Evolutionary conservation across 768 basidiomycete genomes (phyloP).

Genomic region (Russula dissimulans): DNA sequence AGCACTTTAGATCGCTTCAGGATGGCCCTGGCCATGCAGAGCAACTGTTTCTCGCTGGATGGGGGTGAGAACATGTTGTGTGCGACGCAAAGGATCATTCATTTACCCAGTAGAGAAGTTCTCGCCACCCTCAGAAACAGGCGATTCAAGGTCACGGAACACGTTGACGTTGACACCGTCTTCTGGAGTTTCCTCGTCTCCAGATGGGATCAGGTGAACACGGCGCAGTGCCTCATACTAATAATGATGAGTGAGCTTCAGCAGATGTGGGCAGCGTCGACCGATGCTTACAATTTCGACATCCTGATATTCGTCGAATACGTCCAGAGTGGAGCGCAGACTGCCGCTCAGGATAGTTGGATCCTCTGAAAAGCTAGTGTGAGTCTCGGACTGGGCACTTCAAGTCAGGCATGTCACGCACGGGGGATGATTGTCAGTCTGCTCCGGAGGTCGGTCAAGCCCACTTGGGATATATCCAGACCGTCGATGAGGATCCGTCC

Average conservation of each 20-base stretch:
- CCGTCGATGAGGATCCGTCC: constrained; percentile 70
- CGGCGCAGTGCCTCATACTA: constrained; percentile 80
- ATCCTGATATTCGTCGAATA: constrained; percentile 81
- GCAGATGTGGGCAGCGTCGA: neutral
- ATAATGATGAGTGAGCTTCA: neutral
- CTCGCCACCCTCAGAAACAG: constrained; percentile 77
- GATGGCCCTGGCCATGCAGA: constrained; percentile 85
- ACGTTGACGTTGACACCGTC: constrained; percentile 59
- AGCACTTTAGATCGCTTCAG: constrained; percentile 67
- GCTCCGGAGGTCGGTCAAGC: constrained; percentile 72
- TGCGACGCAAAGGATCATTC: neutral
- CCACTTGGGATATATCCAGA: constrained; percentile 70
- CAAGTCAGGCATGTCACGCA: constrained; percentile 27
- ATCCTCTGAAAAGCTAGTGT: constrained; percentile 48
- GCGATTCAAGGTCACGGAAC: constrained; percentile 65
- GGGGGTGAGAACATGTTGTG: neutral
- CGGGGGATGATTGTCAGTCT: constrained; percentile 70
- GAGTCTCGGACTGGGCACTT: neutral
- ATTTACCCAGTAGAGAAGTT: constrained; percentile 79
- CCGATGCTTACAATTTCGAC: constrained; percentile 54
- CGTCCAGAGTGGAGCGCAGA: constrained; percentile 70
- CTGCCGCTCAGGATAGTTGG: constrained; percentile 83
- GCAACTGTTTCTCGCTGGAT: constrained; percentile 66
- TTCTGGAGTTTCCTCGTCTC: constrained; percentile 38
- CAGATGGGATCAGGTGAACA: constrained; percentile 65